Percentiles rank a stretch among this genome's conserved stretches.
These are phyloP conservation scores for Marasmius fiardii DNA, from an alignment of 1,284 basidiomycete species.

Conservation along the genomic window DNA sequence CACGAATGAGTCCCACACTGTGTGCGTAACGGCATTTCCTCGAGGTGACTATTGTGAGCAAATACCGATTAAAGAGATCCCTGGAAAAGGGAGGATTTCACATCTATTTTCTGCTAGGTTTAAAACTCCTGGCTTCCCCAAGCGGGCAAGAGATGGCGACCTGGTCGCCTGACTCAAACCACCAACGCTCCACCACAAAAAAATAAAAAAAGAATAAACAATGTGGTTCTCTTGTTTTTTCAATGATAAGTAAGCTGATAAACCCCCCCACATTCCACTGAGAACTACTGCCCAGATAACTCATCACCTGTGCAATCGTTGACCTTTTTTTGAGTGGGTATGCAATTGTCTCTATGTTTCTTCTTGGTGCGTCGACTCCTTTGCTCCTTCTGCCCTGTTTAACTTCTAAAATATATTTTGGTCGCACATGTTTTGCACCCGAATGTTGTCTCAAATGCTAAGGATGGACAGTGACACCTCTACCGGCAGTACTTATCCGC, in stretches of 20 bases:
- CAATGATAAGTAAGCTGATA: background rate
- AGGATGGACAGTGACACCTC: no score
- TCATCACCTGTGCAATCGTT: no score
- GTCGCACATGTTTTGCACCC: no score
- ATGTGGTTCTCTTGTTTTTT: background rate
- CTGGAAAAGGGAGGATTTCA: background rate
- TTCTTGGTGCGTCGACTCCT: no score
- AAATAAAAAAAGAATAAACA: background rate
- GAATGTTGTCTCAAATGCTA: no score
- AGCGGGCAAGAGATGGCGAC: background rate
- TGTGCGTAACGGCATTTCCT: background rate
- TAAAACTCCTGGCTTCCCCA: background rate
- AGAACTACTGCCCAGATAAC: no score
- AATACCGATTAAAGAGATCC: background rate
- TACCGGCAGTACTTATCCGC: no score
- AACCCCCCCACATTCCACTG: no score
- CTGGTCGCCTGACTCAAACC: background rate
- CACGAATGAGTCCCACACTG: background rate
- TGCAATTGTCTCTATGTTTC: no score
- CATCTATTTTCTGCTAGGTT: background rate
- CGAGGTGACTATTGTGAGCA: background rate
- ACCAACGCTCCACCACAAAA: background rate
- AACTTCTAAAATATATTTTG: no score
- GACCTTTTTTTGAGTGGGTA: no score
- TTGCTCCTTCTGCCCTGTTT: no score